phyloP scores from a whole-genome alignment of 73 alveolate species.

The Uronychia setigera region DNA sequence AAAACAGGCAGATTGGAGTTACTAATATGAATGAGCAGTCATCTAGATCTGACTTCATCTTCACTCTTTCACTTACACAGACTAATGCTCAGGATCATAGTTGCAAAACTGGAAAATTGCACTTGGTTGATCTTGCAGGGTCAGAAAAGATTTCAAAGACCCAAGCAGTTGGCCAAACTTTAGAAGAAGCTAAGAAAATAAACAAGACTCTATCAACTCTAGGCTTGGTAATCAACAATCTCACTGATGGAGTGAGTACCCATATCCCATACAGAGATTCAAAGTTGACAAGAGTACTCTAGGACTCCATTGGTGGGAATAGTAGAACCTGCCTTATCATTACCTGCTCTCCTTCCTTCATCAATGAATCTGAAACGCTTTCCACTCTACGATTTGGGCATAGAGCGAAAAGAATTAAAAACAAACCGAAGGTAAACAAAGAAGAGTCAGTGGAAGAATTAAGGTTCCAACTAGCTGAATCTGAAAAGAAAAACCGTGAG shows the following conservation, averaged over 20 bases:
- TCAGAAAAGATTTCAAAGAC: constrained; percentile 92
- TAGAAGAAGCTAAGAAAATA: constrained; percentile 96
- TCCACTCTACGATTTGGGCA: constrained; percentile 80
- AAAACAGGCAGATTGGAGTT: constrained; percentile 74
- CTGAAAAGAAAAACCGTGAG: constrained; percentile 37
- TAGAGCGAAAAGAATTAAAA: constrained; percentile 83
- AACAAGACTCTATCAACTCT: constrained; percentile 88
- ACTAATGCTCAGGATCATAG: constrained; percentile 68
- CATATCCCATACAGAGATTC: constrained; percentile 96
- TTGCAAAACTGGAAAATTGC: constrained; percentile 81
- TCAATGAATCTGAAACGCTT: constrained; percentile 78
- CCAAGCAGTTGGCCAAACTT: constrained; percentile 86
- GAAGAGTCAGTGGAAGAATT: constrained; percentile 80
- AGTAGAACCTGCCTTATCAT: constrained; percentile 82
- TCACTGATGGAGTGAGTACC: constrained; percentile 74
- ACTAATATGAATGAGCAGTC: constrained; percentile 78
- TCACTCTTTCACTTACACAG: constrained; percentile 48
- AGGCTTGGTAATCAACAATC: constrained; percentile 94
- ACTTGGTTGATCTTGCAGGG: constrained; percentile 96
- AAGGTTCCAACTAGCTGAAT: constrained; percentile 35
- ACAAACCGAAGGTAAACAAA: constrained; percentile 81
- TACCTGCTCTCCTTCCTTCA: constrained; percentile 79
- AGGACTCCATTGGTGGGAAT: constrained; percentile 92
- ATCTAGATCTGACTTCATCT: constrained; percentile 76
- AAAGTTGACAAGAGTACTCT: constrained; percentile 86